Evolutionary conservation across 2,329 filamentous ascomycete species (phyloP), one percentile per base, ranked within the genome.

Genomic region (Penicillium crustosum): DNA sequence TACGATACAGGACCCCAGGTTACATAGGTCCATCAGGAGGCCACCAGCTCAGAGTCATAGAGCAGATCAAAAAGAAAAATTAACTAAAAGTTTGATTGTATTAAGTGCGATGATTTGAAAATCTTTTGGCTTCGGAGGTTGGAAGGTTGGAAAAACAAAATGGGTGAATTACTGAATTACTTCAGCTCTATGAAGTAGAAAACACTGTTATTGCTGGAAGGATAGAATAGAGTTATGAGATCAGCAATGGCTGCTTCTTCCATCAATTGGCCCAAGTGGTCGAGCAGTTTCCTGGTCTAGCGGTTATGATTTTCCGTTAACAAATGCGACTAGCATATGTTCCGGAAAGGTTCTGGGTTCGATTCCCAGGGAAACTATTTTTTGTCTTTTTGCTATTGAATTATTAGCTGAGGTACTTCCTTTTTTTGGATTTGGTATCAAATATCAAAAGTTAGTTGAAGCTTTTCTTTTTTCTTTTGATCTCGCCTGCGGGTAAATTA

Each of bases 241-340:
- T 19, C 5, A 35, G 23, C 2, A 8, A 5, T 9, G 0, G 4
- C 13, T 0, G 0, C 1, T 1, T 0, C 6, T 6, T 23, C 1
- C 48, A 57, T 53, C 27, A 42, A 41, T 50, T 50, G 35, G 35
- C n/a, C 48, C 7, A 7, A 29, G 23, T 50, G 48, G 48, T 9
- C 17, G 35, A 57, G 3, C 35, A 48, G 55, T 57, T 57, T 57
- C 55, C 41, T 57, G 55, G 55, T 57, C 55, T 57, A 57, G 55
- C 55, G 55, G 55, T 57, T 57, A 57, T 57, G 49, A 57, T 57
- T 57, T 57, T 57, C 55, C 55, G 55, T 57, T 57, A 57, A 57
- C 55, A 57, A 57, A 36, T 57, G 55, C 36, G 2, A 29, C 13
- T 42, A 4, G 49, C 55, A 35, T 1, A 10, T 53, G 55, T 57